Conservation (phyloP, 768 basidiomycete genomes). For the Lyophyllum shimeji region DNA sequence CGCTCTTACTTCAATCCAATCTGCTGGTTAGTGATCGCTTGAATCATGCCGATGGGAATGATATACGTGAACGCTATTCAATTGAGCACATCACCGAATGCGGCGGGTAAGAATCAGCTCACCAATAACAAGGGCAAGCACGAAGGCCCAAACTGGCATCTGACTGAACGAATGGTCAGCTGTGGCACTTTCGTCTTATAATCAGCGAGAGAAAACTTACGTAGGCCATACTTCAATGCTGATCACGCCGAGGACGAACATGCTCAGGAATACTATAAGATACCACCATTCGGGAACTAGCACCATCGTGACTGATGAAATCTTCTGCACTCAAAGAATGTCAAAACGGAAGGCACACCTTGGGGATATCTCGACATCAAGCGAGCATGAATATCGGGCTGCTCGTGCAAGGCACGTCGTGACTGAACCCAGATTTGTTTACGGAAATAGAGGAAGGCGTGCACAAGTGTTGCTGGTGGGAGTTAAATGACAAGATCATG, state of each 20-base stretch:
- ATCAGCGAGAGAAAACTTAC: conserved; percentile 12
- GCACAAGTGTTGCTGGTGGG: conserved; percentile 54
- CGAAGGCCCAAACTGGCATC: conserved; percentile 50
- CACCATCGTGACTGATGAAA: not conserved
- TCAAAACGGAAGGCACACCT: conserved; percentile 10
- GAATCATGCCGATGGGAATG: conserved; percentile 66
- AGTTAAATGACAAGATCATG: not conserved
- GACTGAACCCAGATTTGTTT: conserved; percentile 76
- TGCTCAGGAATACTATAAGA: conserved; percentile 57
- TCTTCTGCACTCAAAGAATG: not conserved
- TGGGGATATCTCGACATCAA: conserved; percentile 76
- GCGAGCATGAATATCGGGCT: conserved; percentile 85
- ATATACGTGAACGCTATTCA: conserved; percentile 54
- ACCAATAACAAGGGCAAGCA: conserved; percentile 36
- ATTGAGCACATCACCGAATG: not conserved
- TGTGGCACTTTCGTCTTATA: too few relatives aligned
- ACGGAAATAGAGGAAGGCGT: conserved; percentile 72
- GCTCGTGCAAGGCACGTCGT: conserved; percentile 69
- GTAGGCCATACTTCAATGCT: conserved; percentile 68
- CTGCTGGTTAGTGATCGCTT: conserved; percentile 79
- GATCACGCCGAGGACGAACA: conserved; percentile 68
- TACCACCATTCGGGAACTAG: conserved; percentile 86
- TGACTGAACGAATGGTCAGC: conserved; percentile 26
- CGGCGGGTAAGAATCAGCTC: conserved; percentile 20
- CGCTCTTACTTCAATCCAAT: conserved; percentile 49